Percentiles rank a stretch among this genome's conserved stretches.
These are phyloP conservation scores for Venturia effusa DNA, from an alignment of 2,329 filamentous ascomycete species.

Conservation along the genomic window DNA sequence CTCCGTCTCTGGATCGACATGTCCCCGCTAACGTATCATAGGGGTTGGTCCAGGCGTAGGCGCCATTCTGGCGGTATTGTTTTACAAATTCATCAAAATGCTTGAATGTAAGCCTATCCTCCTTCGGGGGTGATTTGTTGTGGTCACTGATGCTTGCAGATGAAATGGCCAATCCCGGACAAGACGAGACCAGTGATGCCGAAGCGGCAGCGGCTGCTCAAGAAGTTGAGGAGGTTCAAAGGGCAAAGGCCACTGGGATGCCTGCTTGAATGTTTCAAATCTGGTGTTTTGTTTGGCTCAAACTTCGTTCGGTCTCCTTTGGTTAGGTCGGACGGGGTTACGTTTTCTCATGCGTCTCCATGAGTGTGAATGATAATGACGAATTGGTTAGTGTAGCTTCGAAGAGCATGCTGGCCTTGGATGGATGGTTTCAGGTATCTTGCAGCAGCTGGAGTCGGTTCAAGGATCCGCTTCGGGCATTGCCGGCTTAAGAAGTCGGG, in stretches of 20 bases:
- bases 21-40: not conserved
- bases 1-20: not conserved
- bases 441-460: no score
- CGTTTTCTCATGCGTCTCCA: not conserved
- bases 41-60: constrained; percentile 10
- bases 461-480: not conserved
- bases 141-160: not conserved
- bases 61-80: constrained; percentile 9
- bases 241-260: constrained; percentile 4
- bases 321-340: not conserved
- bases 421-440: no score
- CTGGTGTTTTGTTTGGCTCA: not conserved
- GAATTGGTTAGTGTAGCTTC: no score
- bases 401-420: no score
- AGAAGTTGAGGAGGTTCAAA: not conserved
- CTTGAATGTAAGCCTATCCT: not conserved
- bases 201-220: not conserved
- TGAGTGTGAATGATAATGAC: not conserved
- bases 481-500: not conserved
- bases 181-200: constrained; percentile 7
- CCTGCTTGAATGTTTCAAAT: not conserved
- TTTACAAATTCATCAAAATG: constrained; percentile 12
- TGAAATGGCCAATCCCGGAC: constrained; percentile 11
- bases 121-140: not conserved
- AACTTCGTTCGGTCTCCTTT: not conserved